phyloP scores from a whole-genome alignment of 2,329 filamentous ascomycete genomes.

The Westerdykella ornata region DNA sequence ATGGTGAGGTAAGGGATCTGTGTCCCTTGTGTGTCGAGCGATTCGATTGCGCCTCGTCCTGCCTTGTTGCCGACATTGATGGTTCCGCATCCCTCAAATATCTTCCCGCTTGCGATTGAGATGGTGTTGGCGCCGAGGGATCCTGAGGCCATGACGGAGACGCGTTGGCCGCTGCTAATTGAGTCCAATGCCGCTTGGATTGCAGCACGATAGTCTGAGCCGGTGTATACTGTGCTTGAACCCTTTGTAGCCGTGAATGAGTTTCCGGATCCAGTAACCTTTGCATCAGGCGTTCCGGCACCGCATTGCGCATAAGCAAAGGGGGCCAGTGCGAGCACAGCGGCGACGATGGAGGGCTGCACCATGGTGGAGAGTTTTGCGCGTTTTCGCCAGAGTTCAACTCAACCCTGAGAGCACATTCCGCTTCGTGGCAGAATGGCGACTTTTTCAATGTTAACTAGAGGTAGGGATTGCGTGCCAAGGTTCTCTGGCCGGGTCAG shows the following conservation, averaged over 20 bases:
- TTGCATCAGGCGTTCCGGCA: constrained; percentile 43
- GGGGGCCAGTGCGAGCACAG: constrained; percentile 40
- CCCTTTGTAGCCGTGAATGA: constrained; percentile 45
- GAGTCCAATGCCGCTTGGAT: constrained; percentile 51
- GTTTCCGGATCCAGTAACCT: constrained; percentile 43
- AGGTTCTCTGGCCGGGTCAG: too few relatives aligned
- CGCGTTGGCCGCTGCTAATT: constrained; percentile 47
- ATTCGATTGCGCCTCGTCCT: constrained; percentile 51
- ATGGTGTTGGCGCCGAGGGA: constrained; percentile 51
- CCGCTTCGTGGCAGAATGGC: too few relatives aligned
- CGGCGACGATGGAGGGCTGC: constrained; percentile 34
- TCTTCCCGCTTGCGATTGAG: constrained; percentile 48
- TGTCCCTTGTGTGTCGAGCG: constrained; percentile 44
- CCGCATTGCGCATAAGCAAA: constrained; percentile 43
- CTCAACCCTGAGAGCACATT: too few relatives aligned
- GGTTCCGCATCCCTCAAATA: constrained; percentile 54
- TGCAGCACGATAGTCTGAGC: constrained; percentile 49
- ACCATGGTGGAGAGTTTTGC: constrained; percentile 26
- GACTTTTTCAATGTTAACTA: too few relatives aligned
- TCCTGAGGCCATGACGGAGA: constrained; percentile 50
- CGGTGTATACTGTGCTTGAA: constrained; percentile 45
- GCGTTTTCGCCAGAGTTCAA: too few relatives aligned
- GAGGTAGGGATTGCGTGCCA: too few relatives aligned
- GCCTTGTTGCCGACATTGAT: constrained; percentile 42
- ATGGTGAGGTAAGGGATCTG: constrained; percentile 52